Base-by-base conservation (phyloP, 345 rosid species). In the Cochlearia excelsa region DNA sequence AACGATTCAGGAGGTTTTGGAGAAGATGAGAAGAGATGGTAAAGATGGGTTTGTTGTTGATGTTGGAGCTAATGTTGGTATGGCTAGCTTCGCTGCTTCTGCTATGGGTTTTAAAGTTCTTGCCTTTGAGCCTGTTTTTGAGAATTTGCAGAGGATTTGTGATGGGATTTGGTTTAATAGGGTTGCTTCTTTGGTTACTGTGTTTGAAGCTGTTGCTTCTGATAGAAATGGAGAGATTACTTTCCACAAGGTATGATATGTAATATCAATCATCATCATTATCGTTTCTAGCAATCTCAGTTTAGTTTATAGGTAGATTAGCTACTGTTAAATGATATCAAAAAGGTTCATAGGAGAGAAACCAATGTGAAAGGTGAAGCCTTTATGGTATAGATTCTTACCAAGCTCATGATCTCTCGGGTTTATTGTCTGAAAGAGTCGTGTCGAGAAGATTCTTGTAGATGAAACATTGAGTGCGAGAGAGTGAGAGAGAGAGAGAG, bases 41-140 rank as follows among this genome's bases (percentile, higher is more conserved):
- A 73, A 70, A 62, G 63, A 78, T 49, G 95, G 94, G 47, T 39
- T 81, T 43, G 80, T 93, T 11, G 78, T 93, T 44, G 99, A 93
- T 76, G 97, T 93, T 2, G 99, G 99, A 2, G 97, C 99, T 43
- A 93, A 93, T 73, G 95, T 93, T 4, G 99, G 99, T 2, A 89
- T 93, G 97, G 97, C 97, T 9, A 87, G 88, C 70, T 89, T 93
- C 31, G 94, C 97, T 0, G 96, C 99, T 0, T 83, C 99, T 0
- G 96, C 83, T 5, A 85, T 93, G 99, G 99, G 97, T 40, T 89
- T 85, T 57, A 85, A 55, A 65, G 99, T 89, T 6, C 65, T 87
- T 64, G 85, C 95, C 11, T 87, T 93, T 55, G 99, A 93, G 72
- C 95, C 97, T 29, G 96, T 93, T 53, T 70, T 82, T 27, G 99